A percentile compares a stretch with the other conserved stretches of the same genome.
Evolutionary conservation across 345 rosid species (phyloP).

Genomic region (Arabidopsis arenosa): DNA sequence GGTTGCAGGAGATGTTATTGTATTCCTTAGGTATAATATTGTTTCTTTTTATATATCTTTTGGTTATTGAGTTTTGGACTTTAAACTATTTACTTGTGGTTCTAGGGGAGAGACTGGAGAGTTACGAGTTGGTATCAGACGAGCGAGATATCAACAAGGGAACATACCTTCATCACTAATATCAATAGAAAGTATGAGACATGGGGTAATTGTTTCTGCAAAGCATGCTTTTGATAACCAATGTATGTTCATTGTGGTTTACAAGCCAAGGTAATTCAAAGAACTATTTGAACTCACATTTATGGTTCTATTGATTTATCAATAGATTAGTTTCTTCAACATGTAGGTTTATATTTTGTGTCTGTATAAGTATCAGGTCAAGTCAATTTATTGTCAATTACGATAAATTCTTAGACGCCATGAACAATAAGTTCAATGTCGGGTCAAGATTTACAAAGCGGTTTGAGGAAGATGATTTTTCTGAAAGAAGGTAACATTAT

Average conservation of each 20-base stretch:
- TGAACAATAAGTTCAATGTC: conserved; percentile 17
- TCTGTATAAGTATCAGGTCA: neutral
- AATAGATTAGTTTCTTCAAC: neutral
- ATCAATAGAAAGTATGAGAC: neutral
- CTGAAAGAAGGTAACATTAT: neutral
- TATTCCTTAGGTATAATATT: neutral
- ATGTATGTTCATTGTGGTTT: neutral
- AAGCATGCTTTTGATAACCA: neutral
- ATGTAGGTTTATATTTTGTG: neutral
- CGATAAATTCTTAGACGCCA: conserved; percentile 58
- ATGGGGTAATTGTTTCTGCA: neutral
- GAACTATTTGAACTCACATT: neutral
- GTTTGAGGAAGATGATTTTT: conserved; percentile 63
- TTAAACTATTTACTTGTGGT: neutral
- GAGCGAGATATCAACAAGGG: neutral
- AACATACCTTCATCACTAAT: neutral
- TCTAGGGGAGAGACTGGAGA: neutral
- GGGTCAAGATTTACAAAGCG: conserved; percentile 69
- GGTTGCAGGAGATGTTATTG: neutral
- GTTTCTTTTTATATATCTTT: neutral
- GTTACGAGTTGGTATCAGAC: neutral
- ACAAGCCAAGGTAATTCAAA: neutral
- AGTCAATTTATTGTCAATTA: conserved; percentile 34
- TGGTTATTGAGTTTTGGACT: neutral
- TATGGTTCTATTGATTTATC: neutral